These are phyloP conservation scores for Aspergillaceae sp. DNA, from an alignment of 2,329 filamentous ascomycete species.

Conservation along the genomic window DNA sequence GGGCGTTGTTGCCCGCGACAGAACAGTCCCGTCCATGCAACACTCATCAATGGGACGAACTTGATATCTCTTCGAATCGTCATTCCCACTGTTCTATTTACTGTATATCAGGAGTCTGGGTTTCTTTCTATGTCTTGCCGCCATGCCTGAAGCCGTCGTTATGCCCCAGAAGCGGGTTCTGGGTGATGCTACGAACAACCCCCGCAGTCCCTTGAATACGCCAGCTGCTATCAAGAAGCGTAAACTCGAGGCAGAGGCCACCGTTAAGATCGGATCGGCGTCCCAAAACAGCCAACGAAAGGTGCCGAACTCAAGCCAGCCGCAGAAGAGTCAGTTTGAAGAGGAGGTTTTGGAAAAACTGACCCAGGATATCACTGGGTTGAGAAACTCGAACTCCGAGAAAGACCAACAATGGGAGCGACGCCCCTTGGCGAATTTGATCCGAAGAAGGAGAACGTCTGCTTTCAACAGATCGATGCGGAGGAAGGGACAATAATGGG, in stretches of 20 bases:
- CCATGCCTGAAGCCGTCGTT: constrained; percentile 33
- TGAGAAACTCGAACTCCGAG: constrained; percentile 81
- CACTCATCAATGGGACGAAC: background rate
- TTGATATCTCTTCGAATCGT: too few relatives aligned
- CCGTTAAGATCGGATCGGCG: constrained; percentile 49
- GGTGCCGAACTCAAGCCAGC: constrained; percentile 50
- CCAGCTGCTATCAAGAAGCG: constrained; percentile 63
- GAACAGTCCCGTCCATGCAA: background rate
- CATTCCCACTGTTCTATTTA: background rate
- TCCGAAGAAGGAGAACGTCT: constrained; percentile 59
- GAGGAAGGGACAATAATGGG: constrained; percentile 79
- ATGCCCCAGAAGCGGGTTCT: constrained; percentile 64
- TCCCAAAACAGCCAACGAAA: constrained; percentile 56
- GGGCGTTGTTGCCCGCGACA: constrained; percentile 7
- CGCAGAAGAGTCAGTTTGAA: constrained; percentile 86
- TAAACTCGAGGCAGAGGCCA: constrained; percentile 55
- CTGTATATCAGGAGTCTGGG: background rate
- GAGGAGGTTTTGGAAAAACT: constrained; percentile 91
- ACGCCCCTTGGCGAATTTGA: constrained; percentile 52
- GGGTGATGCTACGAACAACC: constrained; percentile 57
- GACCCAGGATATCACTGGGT: constrained; percentile 79
- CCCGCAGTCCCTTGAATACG: constrained; percentile 53
- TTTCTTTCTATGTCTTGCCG: constrained; percentile 10
- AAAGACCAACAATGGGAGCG: constrained; percentile 88
- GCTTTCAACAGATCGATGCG: constrained; percentile 90